Evolutionary conservation across 177 flowering plant species (phyloP), one percentile per base, ranked within the genome.

Genomic region (Vitis hybrid): DNA sequence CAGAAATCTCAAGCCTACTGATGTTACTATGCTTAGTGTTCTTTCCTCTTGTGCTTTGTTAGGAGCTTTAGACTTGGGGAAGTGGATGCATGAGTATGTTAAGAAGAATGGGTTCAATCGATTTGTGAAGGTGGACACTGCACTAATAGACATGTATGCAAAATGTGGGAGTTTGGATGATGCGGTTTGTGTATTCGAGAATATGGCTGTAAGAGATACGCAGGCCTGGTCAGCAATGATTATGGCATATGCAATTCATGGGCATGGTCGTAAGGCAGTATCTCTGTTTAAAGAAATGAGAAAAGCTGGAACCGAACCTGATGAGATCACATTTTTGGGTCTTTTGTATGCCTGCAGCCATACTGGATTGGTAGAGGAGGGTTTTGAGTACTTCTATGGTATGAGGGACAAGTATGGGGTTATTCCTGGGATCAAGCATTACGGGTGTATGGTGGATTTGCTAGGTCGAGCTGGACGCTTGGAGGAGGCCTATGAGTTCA

Each of bases 141-240:
- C 87, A 15, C 77, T 84, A 18, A 72, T 84, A 21, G 87, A 82
- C 64, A 84, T 84, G 85, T 84, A 71, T 71, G 83, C 83, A 0
- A 84, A 84, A 63, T 84, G 87, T 61, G 87, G 85, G 64, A 83
- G 91, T 78, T 81, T 91, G 77, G 86, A 80, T 35, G 92, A 86
- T 77, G 94, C 91, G 1, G 71, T 78, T 53, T 56, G 27, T 49
- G 83, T 90, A 13, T 91, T 90, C 73, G 80, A 76, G 70, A 71
- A 62, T 58, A 84, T 88, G 94, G n/a, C 6, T 41, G 73, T 56
- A 9, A 82, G 77, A 74, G 93, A 91, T 74, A 82, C 87, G 2
- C 86, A 80, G 24, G 85, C 97, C 2, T 90, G 97, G 93, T 87
- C 89, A 4, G 80, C 92, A 1, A 84, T 92, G 84, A 87, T 89